Percentiles rank a stretch among this genome's conserved stretches.
phyloP scores from a whole-genome alignment of 305 asterid species.

The Solanum chacoense region DNA sequence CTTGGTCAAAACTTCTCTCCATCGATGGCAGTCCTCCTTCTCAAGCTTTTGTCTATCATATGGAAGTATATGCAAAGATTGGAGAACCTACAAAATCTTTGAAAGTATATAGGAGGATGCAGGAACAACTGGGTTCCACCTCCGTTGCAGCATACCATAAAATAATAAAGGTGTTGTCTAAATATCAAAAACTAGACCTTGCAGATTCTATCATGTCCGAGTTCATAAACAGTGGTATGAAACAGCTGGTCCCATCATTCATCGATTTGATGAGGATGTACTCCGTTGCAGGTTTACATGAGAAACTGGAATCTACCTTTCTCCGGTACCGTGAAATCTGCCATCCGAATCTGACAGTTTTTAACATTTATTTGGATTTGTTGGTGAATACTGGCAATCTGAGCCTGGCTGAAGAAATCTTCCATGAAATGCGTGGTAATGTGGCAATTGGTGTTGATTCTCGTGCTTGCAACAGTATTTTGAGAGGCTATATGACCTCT shows the following conservation, averaged over 20 bases:
- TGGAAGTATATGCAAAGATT: constrained; percentile 57
- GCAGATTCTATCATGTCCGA: constrained; percentile 69
- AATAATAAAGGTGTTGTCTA: constrained; percentile 57
- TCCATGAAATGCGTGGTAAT: constrained; percentile 46
- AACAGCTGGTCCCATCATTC: constrained; percentile 62
- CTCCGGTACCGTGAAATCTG: constrained; percentile 46
- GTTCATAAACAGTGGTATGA: constrained; percentile 55
- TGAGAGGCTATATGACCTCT: constrained; percentile 45
- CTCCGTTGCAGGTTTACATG: constrained; percentile 29
- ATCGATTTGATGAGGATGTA: constrained; percentile 60
- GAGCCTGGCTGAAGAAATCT: constrained; percentile 58
- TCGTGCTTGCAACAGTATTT: constrained; percentile 46
- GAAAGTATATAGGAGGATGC: constrained; percentile 50
- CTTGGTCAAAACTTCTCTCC: constrained; percentile 49
- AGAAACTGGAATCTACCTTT: constrained; percentile 54
- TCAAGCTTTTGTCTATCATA: constrained; percentile 56
- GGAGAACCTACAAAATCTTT: constrained; percentile 56
- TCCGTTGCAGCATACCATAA: constrained; percentile 46
- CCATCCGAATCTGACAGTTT: constrained; percentile 43
- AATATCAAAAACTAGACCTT: constrained; percentile 42
- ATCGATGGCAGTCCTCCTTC: constrained; percentile 37
- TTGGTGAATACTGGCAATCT: constrained; percentile 46
- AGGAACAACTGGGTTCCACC: constrained; percentile 25
- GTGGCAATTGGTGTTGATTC: constrained; percentile 53
- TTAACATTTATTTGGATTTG: constrained; percentile 54